Conservation (phyloP, 345 rosid genomes). For the Schrenkiella parvula region DNA sequence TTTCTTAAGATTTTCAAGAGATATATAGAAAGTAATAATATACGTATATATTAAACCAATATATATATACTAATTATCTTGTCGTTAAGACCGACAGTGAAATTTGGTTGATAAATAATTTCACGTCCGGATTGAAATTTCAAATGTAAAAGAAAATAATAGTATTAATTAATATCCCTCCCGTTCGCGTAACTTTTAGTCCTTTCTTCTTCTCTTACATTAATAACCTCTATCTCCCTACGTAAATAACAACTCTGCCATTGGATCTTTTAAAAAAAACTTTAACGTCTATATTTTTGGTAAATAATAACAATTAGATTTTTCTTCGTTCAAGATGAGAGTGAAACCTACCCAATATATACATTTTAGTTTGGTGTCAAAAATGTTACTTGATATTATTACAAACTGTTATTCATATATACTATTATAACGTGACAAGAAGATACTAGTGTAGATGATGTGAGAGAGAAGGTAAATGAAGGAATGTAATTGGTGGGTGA, state of each 20-base stretch:
- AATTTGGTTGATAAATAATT: slow-evolving; percentile 50
- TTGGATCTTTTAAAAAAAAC: too few species aligned
- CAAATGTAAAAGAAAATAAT: slow-evolving; percentile 17
- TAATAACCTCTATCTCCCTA: background rate
- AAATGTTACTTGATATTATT: too few species aligned
- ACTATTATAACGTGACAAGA: too few species aligned
- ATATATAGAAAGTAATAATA: background rate
- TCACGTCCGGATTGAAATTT: slow-evolving; percentile 60
- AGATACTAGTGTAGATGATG: too few species aligned
- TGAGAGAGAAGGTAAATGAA: background rate
- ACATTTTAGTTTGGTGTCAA: too few species aligned
- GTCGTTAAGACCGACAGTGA: slow-evolving; percentile 51
- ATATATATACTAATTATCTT: slow-evolving; percentile 27
- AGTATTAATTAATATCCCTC: background rate
- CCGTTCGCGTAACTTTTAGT: background rate
- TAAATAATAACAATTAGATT: too few species aligned
- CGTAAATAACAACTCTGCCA: too few species aligned
- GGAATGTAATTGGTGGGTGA: slow-evolving; percentile 12
- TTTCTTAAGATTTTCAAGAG: background rate
- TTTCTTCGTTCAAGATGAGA: too few species aligned
- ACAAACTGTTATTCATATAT: too few species aligned
- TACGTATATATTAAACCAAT: background rate
- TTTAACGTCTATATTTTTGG: too few species aligned
- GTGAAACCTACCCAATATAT: too few species aligned
- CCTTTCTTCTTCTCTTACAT: background rate